These are phyloP conservation scores for Erodium maritimum DNA, from an alignment of 345 rosid species.

Conservation along the genomic window DNA sequence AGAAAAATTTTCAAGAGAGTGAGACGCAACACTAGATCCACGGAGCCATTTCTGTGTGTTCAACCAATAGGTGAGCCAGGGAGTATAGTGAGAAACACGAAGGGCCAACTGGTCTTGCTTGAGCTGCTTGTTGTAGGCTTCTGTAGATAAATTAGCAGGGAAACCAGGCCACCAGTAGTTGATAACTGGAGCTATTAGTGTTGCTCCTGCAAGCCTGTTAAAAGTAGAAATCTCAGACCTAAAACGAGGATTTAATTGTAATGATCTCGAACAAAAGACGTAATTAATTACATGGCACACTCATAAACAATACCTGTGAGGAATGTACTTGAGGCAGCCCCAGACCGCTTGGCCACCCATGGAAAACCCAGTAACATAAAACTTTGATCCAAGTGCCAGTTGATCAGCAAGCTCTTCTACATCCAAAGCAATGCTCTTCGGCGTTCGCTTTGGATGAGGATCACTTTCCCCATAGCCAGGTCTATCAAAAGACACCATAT, in stretches of 20 bases:
- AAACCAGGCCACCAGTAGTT: constrained; percentile 57
- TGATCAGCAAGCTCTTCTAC: constrained; percentile 62
- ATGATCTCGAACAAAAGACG: too few species aligned
- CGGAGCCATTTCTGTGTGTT: constrained; percentile 50
- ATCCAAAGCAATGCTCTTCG: constrained; percentile 41
- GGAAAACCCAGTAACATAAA: constrained; percentile 41
- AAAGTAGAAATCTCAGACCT: neutral
- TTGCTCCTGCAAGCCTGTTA: constrained; percentile 45
- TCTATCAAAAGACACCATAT: constrained; percentile 52
- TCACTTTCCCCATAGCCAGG: constrained; percentile 76
- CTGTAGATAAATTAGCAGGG: constrained; percentile 35
- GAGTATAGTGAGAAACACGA: constrained; percentile 47
- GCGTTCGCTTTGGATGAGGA: constrained; percentile 39
- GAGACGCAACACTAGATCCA: constrained; percentile 24
- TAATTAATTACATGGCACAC: too few species aligned
- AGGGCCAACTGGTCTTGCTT: constrained; percentile 43
- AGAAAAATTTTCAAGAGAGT: constrained; percentile 17
- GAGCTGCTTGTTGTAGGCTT: constrained; percentile 28
- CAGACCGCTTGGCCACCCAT: constrained; percentile 49
- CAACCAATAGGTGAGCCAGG: constrained; percentile 71
- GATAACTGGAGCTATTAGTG: constrained; percentile 39
- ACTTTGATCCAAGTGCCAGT: constrained; percentile 41
- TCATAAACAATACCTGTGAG: constrained; percentile 48
- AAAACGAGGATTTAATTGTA: too few species aligned
- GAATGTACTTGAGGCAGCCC: constrained; percentile 59